These are phyloP conservation scores for Fusarium sp. DNA, from an alignment of 2,329 filamentous ascomycete species.

Conservation along the genomic window DNA sequence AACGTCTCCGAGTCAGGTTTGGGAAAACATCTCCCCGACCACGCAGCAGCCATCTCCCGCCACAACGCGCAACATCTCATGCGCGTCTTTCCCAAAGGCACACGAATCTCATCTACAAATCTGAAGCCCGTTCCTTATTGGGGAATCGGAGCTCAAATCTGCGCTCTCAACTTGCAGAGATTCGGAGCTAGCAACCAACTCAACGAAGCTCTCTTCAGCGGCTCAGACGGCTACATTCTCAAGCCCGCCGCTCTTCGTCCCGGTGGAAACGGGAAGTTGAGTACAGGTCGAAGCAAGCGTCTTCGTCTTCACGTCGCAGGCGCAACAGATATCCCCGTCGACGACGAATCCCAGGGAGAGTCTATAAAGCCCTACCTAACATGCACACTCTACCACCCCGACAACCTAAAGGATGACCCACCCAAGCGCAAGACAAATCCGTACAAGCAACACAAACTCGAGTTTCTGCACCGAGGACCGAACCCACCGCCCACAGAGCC, in stretches of 20 bases:
- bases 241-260: conserved; percentile 70
- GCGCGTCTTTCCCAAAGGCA: conserved; percentile 76
- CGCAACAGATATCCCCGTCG: conserved; percentile 69
- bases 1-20: conserved; percentile 75
- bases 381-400: conserved; percentile 70
- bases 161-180: conserved; percentile 76
- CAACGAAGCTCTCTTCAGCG: conserved; percentile 74
- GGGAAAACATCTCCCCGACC: conserved; percentile 60
- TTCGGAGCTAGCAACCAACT: conserved; percentile 74
- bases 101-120: conserved; percentile 74
- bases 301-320: conserved; percentile 70
- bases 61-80: conserved; percentile 76
- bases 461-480: conserved; percentile 66
- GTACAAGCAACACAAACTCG: conserved; percentile 69
- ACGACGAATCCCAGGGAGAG: conserved; percentile 60
- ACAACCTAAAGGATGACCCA: conserved; percentile 58
- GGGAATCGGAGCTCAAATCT: conserved; percentile 75
- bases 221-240: conserved; percentile 72
- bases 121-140: conserved; percentile 72
- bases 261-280: conserved; percentile 63
- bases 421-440: conserved; percentile 70
- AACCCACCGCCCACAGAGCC: conserved; percentile 70
- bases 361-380: conserved; percentile 73
- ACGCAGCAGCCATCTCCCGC: conserved; percentile 59
- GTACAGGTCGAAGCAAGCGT: conserved; percentile 58